Conservation (phyloP, 768 basidiomycete genomes). For the Rossbeevera mucosa region DNA sequence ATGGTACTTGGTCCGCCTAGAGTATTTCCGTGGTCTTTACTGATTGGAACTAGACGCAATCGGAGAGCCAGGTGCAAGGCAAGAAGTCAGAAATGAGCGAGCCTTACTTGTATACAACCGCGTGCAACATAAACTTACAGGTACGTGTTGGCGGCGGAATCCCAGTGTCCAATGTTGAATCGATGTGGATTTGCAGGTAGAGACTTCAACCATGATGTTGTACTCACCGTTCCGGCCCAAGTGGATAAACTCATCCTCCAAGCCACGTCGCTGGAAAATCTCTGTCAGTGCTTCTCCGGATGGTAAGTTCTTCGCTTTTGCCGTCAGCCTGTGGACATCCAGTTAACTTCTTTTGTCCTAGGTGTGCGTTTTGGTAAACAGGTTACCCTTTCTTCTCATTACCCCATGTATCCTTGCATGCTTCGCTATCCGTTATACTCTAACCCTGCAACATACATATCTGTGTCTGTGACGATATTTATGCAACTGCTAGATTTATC, state of each 20-base stretch:
- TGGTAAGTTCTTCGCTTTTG: slow-evolving; percentile 49
- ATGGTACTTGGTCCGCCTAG: slow-evolving; percentile 47
- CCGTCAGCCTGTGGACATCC: neutral
- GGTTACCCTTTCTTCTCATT: neutral
- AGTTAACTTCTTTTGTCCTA: slow-evolving; percentile 15
- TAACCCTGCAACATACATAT: slow-evolving; percentile 24
- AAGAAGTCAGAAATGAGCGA: slow-evolving; percentile 87
- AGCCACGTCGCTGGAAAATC: slow-evolving; percentile 89
- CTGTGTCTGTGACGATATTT: neutral
- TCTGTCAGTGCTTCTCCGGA: slow-evolving; percentile 95
- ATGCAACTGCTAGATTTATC: too few species aligned
- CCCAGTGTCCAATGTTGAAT: neutral
- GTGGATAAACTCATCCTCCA: slow-evolving; percentile 92
- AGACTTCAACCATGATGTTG: slow-evolving; percentile 85
- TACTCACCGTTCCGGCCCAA: slow-evolving; percentile 72
- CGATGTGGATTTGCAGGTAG: slow-evolving; percentile 48
- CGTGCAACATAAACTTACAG: slow-evolving; percentile 92
- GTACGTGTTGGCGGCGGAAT: slow-evolving; percentile 31
- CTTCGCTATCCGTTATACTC: slow-evolving; percentile 9
- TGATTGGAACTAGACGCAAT: slow-evolving; percentile 32
- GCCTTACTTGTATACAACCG: slow-evolving; percentile 92
- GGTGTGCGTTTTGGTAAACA: slow-evolving; percentile 74
- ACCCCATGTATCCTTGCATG: slow-evolving; percentile 10
- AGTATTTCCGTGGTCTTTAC: neutral
- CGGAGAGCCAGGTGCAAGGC: slow-evolving; percentile 54